A percentile compares a stretch with the other conserved stretches of the same genome.
These are phyloP conservation scores for Dalbergia oliveri DNA, from an alignment of 306 rosid species.

Conservation along the genomic window DNA sequence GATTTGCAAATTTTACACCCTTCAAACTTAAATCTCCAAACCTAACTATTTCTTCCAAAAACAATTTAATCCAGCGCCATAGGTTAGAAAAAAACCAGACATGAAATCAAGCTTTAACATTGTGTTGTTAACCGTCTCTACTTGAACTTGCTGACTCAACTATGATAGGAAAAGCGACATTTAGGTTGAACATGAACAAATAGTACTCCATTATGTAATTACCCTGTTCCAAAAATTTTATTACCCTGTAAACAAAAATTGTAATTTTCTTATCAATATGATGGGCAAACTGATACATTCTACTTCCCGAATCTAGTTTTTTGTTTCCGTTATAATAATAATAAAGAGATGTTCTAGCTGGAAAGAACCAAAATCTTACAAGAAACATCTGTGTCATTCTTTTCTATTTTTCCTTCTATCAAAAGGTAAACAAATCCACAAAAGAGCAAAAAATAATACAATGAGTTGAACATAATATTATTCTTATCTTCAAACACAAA, in stretches of 20 bases:
- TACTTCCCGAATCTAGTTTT: background rate
- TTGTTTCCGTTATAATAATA: background rate
- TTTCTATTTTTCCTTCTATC: background rate
- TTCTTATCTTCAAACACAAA: background rate
- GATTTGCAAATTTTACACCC: no score
- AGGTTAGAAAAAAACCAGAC: no score
- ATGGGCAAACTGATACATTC: background rate
- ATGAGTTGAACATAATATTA: background rate
- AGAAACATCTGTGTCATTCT: background rate
- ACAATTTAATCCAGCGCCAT: no score
- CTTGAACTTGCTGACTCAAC: background rate
- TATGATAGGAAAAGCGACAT: background rate
- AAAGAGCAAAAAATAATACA: background rate
- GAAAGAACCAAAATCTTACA: background rate
- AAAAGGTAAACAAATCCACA: background rate
- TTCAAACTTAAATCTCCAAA: no score
- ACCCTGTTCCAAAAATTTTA: no score
- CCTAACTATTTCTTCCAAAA: no score
- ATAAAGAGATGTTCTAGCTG: background rate
- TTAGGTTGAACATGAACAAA: no score
- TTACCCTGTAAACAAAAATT: background rate
- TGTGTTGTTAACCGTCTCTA: background rate
- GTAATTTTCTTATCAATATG: background rate
- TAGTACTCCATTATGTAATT: no score
- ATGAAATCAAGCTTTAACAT: no score